These are phyloP conservation scores for Rhynchosporium secalis DNA, from an alignment of 2,329 filamentous ascomycete species.

Conservation along the genomic window DNA sequence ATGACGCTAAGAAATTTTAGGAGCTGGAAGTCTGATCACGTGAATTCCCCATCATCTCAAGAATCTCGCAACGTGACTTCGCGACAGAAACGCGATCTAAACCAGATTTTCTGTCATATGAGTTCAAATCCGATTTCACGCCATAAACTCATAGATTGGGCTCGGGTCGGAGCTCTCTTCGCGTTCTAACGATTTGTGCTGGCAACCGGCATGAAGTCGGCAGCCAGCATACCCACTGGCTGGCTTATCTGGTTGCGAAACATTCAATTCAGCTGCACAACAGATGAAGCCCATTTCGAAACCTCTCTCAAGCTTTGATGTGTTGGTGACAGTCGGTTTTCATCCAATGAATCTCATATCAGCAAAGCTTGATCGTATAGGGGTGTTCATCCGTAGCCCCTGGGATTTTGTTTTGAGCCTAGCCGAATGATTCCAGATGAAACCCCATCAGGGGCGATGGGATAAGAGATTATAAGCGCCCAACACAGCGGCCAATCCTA, in stretches of 20 bases:
- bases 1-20: slow-evolving; percentile 13
- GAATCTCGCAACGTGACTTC: not conserved
- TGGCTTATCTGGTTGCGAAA: not conserved
- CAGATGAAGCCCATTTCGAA: slow-evolving; percentile 16
- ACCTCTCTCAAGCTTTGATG: slow-evolving; percentile 12
- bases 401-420: slow-evolving; percentile 20
- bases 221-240: not conserved
- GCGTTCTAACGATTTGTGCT: too few relatives aligned
- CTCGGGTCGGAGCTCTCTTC: too few relatives aligned
- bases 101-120: not conserved
- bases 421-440: slow-evolving; percentile 21
- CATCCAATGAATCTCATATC: slow-evolving; percentile 12
- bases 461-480: slow-evolving; percentile 14
- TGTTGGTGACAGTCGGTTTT: not conserved
- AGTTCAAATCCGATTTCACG: not conserved
- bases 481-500: not conserved
- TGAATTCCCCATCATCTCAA: not conserved
- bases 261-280: slow-evolving; percentile 1
- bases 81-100: too few relatives aligned
- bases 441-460: slow-evolving; percentile 13
- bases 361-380: slow-evolving; percentile 17
- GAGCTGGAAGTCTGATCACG: slow-evolving; percentile 3
- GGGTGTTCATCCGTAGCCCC: slow-evolving; percentile 24
- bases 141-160: not conserved
- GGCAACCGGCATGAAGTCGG: not conserved